Evolutionary conservation across 2,329 filamentous ascomycete species (phyloP), one percentile per base, ranked within the genome.

Genomic region (Tetracladium maxilliforme): DNA sequence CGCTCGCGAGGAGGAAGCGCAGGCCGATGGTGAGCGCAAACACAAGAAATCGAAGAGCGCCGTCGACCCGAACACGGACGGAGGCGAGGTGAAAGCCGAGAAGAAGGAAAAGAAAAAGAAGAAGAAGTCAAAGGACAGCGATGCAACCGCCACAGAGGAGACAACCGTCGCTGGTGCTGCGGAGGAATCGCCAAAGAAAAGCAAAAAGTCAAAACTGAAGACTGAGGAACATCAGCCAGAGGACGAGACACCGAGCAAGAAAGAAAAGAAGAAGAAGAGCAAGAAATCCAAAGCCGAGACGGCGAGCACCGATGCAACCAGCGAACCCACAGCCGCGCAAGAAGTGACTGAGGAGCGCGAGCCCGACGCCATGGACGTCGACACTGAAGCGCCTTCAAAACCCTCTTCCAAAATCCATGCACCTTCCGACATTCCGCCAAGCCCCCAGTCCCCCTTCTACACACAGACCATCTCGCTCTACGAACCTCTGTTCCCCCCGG

Each of bases 401-500:
- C n/a, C 26, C 47, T 49, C 27, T 31, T 32, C 24, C 44, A 50
- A 34, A 47, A 54, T 17, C 40, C 45, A 21, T 43, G 52, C 29
- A 47, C 53, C 25, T 24, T 37, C 14, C 52, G 53, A 14, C 34
- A n/a, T n/a, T n/a, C n/a, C n/a, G n/a, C n/a, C 50, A 24, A 44
- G 52, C 30, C 48, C 49, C 24, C 54, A 49, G 34, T 79, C 77
- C 22, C 79, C 86, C 10, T 87, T 92, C 52, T 72, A 73, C 45
- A 68, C 71, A 15, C 76, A 87, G 42, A 83, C 77, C 13, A 68
- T 82, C 21, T 86, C 86, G 3, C 67, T 93, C 39, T 86, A 81
- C 52, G 64, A 86, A 34, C 69, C 78, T 2, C 60, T 90, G 33
- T 78, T 71, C 33, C 79, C 81, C 8, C 56, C 69, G 19, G 74